These are phyloP conservation scores for Ascochyta clinopodiicola DNA, from an alignment of 2,329 filamentous ascomycete species.

Conservation along the genomic window DNA sequence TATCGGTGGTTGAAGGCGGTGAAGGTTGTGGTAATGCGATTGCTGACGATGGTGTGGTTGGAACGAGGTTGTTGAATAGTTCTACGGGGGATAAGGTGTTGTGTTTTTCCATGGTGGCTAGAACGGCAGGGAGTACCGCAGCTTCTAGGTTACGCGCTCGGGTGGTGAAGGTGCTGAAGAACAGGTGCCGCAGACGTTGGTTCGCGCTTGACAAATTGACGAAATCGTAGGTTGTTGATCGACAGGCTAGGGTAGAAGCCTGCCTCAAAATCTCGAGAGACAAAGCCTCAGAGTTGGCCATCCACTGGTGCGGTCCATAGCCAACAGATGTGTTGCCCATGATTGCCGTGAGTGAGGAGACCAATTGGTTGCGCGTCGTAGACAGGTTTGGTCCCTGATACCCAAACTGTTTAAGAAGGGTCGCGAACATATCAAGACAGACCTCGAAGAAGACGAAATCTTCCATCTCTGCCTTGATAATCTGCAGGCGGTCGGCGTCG, in stretches of 20 bases:
- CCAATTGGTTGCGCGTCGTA: constrained; percentile 33
- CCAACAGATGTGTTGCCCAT: constrained; percentile 37
- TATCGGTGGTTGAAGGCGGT: constrained; percentile 34
- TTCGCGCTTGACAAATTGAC: constrained; percentile 47
- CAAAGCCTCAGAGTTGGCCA: constrained; percentile 51
- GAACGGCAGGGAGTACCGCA: constrained; percentile 35
- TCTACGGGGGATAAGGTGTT: constrained; percentile 49
- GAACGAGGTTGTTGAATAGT: constrained; percentile 53
- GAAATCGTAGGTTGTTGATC: constrained; percentile 35
- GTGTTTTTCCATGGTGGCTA: constrained; percentile 39
- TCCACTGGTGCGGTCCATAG: constrained; percentile 47
- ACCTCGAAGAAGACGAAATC: constrained; percentile 62
- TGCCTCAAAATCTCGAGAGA: constrained; percentile 56
- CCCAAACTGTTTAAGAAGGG: constrained; percentile 33
- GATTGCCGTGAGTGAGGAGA: constrained; percentile 49
- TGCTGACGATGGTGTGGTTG: constrained; percentile 21
- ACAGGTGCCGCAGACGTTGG: constrained; percentile 42
- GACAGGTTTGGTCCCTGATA: constrained; percentile 29
- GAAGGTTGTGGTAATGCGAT: constrained; percentile 12
- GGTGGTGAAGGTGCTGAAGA: constrained; percentile 39
- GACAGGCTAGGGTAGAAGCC: constrained; percentile 45
- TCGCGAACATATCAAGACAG: constrained; percentile 58
- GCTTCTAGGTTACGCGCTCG: constrained; percentile 42
- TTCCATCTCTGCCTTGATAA: constrained; percentile 61
- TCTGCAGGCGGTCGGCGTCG: constrained; percentile 61